Percentiles rank a stretch among this genome's conserved stretches.
phyloP scores from a whole-genome alignment of 441 rosid species.

The Populus hybrid region DNA sequence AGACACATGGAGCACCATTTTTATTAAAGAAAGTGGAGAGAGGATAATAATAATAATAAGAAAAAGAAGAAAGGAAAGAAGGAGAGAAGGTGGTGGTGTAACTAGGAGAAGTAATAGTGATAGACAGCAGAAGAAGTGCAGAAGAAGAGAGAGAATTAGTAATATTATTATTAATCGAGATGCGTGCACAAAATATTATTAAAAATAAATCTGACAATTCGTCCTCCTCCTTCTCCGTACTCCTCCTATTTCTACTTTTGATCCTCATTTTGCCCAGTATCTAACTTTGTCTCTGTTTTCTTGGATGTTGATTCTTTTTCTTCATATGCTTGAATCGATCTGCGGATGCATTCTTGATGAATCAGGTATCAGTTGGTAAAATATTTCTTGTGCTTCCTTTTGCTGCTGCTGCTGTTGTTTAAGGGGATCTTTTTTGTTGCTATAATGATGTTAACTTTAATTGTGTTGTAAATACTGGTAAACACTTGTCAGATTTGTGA shows the following conservation, averaged over 20 bases:
- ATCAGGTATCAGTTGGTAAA: constrained; percentile 37
- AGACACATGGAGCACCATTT: not conserved
- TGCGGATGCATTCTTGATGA: constrained; percentile 37
- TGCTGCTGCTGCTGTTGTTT: not conserved
- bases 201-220: constrained; percentile 22
- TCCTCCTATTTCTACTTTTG: constrained; percentile 58
- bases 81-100: no score
- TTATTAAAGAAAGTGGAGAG: not conserved
- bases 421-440: not conserved
- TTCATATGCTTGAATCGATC: constrained; percentile 30
- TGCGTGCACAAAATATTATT: constrained; percentile 43
- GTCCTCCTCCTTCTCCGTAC: constrained; percentile 39
- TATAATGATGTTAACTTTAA: constrained; percentile 19
- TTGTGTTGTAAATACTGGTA: constrained; percentile 39
- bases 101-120: constrained; percentile 3
- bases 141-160: constrained; percentile 2
- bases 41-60: not conserved
- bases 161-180: constrained; percentile 31
- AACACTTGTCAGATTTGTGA: constrained; percentile 13
- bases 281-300: constrained; percentile 20
- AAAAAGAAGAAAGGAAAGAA: no score
- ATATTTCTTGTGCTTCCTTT: not conserved
- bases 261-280: constrained; percentile 69
- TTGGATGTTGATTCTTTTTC: not conserved
- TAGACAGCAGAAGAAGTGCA: constrained; percentile 5